Base-by-base conservation (phyloP, 2,329 filamentous ascomycete species). In the Epichloe amarillans region DNA sequence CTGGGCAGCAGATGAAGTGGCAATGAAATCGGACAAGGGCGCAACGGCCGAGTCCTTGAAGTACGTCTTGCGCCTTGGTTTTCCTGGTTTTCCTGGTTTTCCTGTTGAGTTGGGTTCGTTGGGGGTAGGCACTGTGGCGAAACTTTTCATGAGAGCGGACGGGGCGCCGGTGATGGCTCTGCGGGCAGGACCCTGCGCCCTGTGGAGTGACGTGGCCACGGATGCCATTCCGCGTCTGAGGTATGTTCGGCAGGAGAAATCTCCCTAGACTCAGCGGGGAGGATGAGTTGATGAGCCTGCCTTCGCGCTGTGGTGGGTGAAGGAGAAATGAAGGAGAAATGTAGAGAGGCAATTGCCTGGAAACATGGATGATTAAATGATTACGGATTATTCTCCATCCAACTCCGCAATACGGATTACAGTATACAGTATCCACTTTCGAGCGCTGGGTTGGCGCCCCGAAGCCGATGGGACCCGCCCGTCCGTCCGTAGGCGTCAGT, bases 11-110 rank as follows among this genome's bases (percentile, higher is more conserved):
- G 70, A 68, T 23, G 70, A 63, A 4, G 65, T 61, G 21, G 62
- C 68, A 26, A 83, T 57, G 59, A 84, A 84, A 43, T 82, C 76
- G 48, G 74, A 71, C 55, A 84, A 75, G 6, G 79, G 69, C 0
- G 75, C 76, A 7, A 83, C 69, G 2, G 71, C 65, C 37, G 69
- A 76, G 63, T 82, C 72, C 60, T 80, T 80, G 69, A 82, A 82
- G 61, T 82, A 82, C 2, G 76, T 67, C 62, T 68, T 68, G 50
- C 66, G 66, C 52, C 57, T 62, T 41, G 63, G 54, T 42, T 58
- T 56, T 51, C 52, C 30, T 47, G 50, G n/a, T n/a, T n/a, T n/a
- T n/a, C n/a, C n/a, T 41, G 63, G 54, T 42, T 58, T 56, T 51
- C 52, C 30, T 47, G 50, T 38, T 48, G 60, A 53, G 47, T 52